phyloP scores from a whole-genome alignment of 129 eudicot genomes.

The Gnaphalium uliginosum region DNA sequence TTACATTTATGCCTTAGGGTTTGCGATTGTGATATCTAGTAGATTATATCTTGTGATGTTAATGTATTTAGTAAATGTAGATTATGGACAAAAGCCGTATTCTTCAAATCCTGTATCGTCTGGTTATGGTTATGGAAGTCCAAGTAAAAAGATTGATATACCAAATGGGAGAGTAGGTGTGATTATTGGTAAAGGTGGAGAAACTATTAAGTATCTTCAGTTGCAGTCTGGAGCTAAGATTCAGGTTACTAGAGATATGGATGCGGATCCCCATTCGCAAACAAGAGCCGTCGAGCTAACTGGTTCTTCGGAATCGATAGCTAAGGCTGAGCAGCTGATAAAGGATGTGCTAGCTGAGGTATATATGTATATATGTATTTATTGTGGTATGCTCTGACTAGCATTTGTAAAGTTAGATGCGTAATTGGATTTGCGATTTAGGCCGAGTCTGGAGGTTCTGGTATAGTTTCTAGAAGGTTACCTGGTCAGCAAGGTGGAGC shows the following conservation, averaged over 20 bases:
- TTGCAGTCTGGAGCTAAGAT: slow-evolving; percentile 92
- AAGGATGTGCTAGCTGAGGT: slow-evolving; percentile 85
- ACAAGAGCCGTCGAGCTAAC: slow-evolving; percentile 74
- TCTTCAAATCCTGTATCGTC: slow-evolving; percentile 32
- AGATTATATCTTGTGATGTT: not conserved
- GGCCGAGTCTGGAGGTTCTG: slow-evolving; percentile 94
- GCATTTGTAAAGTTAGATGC: not conserved
- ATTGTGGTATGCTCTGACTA: not conserved
- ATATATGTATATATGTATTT: not conserved
- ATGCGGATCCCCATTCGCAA: slow-evolving; percentile 72
- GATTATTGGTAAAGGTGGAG: slow-evolving; percentile 96
- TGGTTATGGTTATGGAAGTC: slow-evolving; percentile 62
- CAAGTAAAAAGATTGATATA: slow-evolving; percentile 77
- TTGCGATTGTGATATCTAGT: slow-evolving; percentile 22
- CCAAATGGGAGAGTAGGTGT: slow-evolving; percentile 98
- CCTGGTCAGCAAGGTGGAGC: slow-evolving; percentile 69
- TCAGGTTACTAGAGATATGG: slow-evolving; percentile 89
- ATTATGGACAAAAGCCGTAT: slow-evolving; percentile 55
- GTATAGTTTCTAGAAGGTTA: slow-evolving; percentile 55
- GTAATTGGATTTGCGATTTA: slow-evolving; percentile 25
- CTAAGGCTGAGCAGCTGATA: slow-evolving; percentile 84
- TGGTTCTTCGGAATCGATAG: slow-evolving; percentile 75
- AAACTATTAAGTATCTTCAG: slow-evolving; percentile 90
- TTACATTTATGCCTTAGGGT: slow-evolving; percentile 12
- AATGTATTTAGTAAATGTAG: slow-evolving; percentile 38